phyloP scores from a whole-genome alignment of 495 filamentous ascomycete genomes.

The Neurospora sp. region DNA sequence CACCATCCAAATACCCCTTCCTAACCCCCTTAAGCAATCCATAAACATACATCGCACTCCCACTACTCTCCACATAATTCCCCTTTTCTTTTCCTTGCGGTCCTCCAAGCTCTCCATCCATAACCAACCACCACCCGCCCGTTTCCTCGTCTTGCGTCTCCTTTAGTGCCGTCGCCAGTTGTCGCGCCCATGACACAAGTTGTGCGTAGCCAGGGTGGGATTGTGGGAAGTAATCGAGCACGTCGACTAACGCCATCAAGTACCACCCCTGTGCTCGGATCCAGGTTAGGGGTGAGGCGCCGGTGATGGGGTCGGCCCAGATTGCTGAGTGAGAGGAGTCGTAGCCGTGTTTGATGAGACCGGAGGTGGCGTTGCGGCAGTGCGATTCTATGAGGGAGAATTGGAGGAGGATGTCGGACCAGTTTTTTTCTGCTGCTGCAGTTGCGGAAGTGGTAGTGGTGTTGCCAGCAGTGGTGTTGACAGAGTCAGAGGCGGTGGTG shows the following conservation, averaged over 20 bases:
- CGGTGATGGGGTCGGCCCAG: slow-evolving; percentile 48
- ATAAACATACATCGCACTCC: slow-evolving; percentile 51
- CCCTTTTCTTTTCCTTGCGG: slow-evolving; percentile 18
- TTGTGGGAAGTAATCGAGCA: neutral
- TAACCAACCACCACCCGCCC: slow-evolving; percentile 53
- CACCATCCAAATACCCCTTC: slow-evolving; percentile 7
- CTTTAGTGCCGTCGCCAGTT: slow-evolving; percentile 33
- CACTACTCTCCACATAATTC: slow-evolving; percentile 54
- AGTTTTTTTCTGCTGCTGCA: neutral
- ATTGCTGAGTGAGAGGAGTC: neutral
- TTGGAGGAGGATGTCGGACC: slow-evolving; percentile 42
- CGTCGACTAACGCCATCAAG: slow-evolving; percentile 42
- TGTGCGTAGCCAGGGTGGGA: neutral
- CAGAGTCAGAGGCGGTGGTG: too few relatives aligned
- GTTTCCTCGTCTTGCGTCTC: slow-evolving; percentile 33
- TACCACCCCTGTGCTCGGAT: slow-evolving; percentile 51
- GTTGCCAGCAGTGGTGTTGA: neutral
- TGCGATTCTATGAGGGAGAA: slow-evolving; percentile 43
- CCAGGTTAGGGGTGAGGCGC: slow-evolving; percentile 48
- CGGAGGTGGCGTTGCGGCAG: slow-evolving; percentile 34
- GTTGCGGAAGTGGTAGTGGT: too few relatives aligned
- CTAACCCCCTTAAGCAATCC: slow-evolving; percentile 43
- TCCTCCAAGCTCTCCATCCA: slow-evolving; percentile 35
- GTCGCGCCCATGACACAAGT: neutral
- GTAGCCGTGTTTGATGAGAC: slow-evolving; percentile 48